Evolutionary conservation across 1,284 basidiomycete genomes (phyloP).

Genomic region (Uromyces viciae-fabae): DNA sequence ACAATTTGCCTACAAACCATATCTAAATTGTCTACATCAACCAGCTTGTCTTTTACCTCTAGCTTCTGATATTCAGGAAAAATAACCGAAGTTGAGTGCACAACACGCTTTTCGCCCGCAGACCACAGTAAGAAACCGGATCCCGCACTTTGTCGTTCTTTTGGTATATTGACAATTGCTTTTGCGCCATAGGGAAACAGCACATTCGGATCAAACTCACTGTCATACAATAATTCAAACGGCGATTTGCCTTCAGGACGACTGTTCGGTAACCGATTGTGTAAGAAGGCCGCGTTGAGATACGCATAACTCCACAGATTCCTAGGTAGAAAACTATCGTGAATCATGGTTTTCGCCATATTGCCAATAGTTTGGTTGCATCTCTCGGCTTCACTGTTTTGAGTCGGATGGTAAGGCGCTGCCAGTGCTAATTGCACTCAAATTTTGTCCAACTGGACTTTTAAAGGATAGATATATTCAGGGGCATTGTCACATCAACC

Average conservation of each 20-base stretch:
- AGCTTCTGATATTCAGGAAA: constrained; percentile 3
- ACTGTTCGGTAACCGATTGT: not conserved
- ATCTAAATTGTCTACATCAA: not conserved
- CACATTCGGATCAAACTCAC: no score
- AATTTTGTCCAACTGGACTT: not conserved
- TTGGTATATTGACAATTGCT: not conserved
- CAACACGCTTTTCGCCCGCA: not conserved
- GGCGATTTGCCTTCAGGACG: not conserved
- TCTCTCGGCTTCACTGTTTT: constrained; percentile 5
- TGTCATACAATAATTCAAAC: not conserved
- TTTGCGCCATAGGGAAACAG: not conserved
- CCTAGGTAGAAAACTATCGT: not conserved
- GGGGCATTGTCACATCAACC: not conserved
- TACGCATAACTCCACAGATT: constrained; percentile 1
- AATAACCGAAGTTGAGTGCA: not conserved
- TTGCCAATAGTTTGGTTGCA: not conserved
- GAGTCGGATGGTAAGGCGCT: not conserved
- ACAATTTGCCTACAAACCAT: not conserved
- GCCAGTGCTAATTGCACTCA: not conserved
- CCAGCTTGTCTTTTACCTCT: not conserved
- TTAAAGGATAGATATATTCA: not conserved
- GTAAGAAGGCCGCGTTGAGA: not conserved
- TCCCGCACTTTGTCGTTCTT: no score
- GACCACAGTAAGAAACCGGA: no score
- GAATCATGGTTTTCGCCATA: not conserved